A percentile compares a stretch with the other conserved stretches of the same genome.
phyloP scores from a whole-genome alignment of 73 alveolate genomes.

The Tetrahymena borealis region DNA sequence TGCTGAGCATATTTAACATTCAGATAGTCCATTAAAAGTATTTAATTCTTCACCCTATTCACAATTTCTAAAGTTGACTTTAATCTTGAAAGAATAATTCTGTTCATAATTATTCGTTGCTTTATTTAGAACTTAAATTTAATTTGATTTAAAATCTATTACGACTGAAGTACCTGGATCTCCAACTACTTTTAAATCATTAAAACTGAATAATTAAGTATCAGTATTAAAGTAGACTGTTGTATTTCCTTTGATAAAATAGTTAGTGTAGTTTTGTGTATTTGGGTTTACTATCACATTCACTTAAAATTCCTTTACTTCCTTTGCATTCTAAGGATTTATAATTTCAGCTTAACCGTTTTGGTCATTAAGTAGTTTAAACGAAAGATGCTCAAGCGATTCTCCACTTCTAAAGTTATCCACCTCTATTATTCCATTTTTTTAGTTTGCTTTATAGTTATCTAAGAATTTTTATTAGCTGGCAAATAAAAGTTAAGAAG shows the following conservation, averaged over 20 bases:
- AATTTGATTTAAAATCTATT: too few relatives aligned
- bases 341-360: not conserved
- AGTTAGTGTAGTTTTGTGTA: not conserved
- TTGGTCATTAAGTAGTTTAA: not conserved
- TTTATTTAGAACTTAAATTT: too few relatives aligned
- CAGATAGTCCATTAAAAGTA: not conserved
- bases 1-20: constrained; percentile 14
- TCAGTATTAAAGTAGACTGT: not conserved
- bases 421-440: not conserved
- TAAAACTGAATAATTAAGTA: not conserved
- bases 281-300: not conserved
- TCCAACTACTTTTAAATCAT: not conserved
- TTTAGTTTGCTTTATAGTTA: not conserved
- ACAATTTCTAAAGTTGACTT: not conserved
- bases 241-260: not conserved
- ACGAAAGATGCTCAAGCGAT: not conserved
- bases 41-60: not conserved
- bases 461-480: not conserved
- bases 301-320: not conserved
- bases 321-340: not conserved
- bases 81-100: not conserved
- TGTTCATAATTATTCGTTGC: too few relatives aligned
- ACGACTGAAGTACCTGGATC: too few relatives aligned
- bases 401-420: not conserved
- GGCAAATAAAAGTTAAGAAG: not conserved